phyloP scores from a whole-genome alignment of 164 flowering plant species.

The Paratinospora sagittata region DNA sequence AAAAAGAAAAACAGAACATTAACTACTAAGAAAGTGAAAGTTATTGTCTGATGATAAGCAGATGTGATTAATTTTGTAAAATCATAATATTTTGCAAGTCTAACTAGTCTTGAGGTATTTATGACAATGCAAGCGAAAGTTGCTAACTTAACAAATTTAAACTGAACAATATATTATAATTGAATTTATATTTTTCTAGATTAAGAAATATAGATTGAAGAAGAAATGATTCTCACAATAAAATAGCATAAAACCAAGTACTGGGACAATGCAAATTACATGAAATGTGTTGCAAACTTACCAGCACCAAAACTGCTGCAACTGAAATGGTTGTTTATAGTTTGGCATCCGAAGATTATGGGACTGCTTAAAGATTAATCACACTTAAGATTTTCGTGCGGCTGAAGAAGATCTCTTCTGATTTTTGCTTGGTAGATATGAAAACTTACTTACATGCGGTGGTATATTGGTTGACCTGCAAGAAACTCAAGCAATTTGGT shows the following conservation, averaged over 20 bases:
- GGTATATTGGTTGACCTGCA: slow-evolving; percentile 28
- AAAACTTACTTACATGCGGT: slow-evolving; percentile 41
- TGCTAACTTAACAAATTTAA: not conserved
- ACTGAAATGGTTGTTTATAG: not conserved
- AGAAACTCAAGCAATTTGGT: slow-evolving; percentile 3
- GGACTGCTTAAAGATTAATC: not conserved
- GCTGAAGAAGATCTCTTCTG: slow-evolving; percentile 22
- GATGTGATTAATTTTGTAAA: not conserved
- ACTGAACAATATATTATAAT: not conserved
- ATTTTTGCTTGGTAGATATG: slow-evolving; percentile 41
- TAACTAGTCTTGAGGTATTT: not conserved
- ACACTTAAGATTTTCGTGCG: slow-evolving; percentile 12
- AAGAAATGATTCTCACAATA: not conserved
- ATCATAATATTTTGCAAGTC: not conserved
- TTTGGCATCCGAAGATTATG: not conserved
- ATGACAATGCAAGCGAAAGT: not conserved
- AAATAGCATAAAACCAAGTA: not conserved
- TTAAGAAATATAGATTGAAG: not conserved
- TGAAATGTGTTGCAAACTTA: not conserved
- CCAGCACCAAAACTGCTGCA: not conserved
- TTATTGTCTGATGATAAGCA: not conserved
- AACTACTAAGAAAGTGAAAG: not conserved
- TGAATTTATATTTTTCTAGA: too few species aligned
- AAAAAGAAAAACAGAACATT: too few species aligned
- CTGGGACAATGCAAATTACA: not conserved